Base-by-base conservation (phyloP, 352 stramenopile genomes). In the Halophytophthora batemanensis region DNA sequence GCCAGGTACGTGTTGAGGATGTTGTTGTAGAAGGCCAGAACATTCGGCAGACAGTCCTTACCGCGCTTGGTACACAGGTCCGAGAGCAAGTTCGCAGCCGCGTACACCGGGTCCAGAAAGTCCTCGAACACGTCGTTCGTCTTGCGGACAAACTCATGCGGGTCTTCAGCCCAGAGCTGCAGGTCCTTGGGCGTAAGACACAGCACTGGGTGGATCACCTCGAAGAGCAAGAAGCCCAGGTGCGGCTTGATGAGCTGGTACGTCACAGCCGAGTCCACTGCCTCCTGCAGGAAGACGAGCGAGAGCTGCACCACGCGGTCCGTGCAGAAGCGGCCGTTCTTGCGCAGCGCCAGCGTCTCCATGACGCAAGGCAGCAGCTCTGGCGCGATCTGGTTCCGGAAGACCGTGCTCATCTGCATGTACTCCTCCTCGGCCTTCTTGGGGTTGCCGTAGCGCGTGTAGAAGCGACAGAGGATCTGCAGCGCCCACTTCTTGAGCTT, bases 401-500 rank as follows among this genome's bases (percentile, higher is more conserved):
- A 99, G 44, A 96, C 86, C 23, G 87, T 84, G 36, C 92, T 95
- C 84, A 99, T 98, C 45, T 82, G 68, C 34, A 95, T 69, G 33
- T 96, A 86, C 54, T 93, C 74, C 21, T 96, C 84, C 35, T 92
- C 87, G 0, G 88, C 90, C 61, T 98, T 97, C 61, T 96, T 96
- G 1, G 95, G 93, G 67, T 98, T 98, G 18, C 96, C 96, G 62
- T 98, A 99, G 13, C 96, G 87, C 44, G 88, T 97, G 75, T 98
- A 98, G 55, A 98, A 94, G n/a, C 96, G 85, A 50, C 86, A 96
- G 48, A 98, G 87, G 54, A 99, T 98, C 76, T 98, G 95, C 35
- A 97, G 60, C n/a, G 88, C 71, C 96, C 96, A 99, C 81, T 99
- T 98, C 70, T 99, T 99, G 13, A 97, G 78, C 77, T 98, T 98